Evolutionary conservation across 306 rosid species (phyloP).

Genomic region (Glycyrrhiza uralensis): DNA sequence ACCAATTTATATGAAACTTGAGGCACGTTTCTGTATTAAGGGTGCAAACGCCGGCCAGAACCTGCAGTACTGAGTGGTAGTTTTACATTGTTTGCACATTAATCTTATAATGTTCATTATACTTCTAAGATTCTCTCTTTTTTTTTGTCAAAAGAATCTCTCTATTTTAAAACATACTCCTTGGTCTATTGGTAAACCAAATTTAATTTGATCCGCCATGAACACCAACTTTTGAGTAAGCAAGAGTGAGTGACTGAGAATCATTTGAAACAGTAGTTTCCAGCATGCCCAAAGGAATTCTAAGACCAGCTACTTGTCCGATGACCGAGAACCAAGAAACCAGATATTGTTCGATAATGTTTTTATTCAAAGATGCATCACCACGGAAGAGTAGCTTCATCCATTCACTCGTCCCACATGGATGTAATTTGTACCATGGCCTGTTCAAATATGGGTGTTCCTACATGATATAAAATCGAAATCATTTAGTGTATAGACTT

Average conservation of each 20-base stretch:
- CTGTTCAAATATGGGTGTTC: conserved; percentile 86
- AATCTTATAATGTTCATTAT: too few relatives aligned
- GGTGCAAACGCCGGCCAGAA: too few relatives aligned
- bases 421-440: conserved; percentile 91
- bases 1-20: too few relatives aligned
- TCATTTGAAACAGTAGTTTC: conserved; percentile 1
- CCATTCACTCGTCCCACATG: conserved; percentile 90
- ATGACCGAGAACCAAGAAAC: conserved; percentile 80
- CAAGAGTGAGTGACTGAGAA: not conserved
- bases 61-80: too few relatives aligned
- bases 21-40: too few relatives aligned
- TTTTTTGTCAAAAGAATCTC: too few relatives aligned
- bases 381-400: conserved; percentile 64
- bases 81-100: too few relatives aligned
- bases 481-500: not conserved
- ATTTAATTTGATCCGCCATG: too few relatives aligned
- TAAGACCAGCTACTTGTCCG: conserved; percentile 79
- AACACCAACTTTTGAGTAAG: conserved; percentile 22
- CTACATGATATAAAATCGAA: conserved; percentile 34
- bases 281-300: conserved; percentile 52
- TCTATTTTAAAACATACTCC: too few relatives aligned
- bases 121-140: too few relatives aligned
- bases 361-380: conserved; percentile 34
- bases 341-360: conserved; percentile 47
- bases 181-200: too few relatives aligned